Conservation (phyloP, 2,329 filamentous ascomycete species). For the Canariomyces notabilis region DNA sequence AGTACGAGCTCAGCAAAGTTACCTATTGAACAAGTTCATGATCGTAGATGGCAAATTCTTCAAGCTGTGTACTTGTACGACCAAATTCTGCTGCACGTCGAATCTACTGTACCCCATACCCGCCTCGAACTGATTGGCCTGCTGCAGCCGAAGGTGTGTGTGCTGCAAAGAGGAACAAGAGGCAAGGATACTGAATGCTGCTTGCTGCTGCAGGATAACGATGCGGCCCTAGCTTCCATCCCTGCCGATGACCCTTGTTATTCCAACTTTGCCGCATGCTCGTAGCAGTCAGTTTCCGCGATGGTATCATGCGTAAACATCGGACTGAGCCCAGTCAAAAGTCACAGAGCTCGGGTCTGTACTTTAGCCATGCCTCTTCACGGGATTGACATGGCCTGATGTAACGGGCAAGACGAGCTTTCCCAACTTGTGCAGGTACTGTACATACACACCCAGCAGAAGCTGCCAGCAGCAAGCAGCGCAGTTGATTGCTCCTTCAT, state of each 20-base stretch:
- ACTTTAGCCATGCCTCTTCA: not conserved
- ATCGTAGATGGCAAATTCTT: not conserved
- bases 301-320: slow-evolving; percentile 9
- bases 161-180: slow-evolving; percentile 4
- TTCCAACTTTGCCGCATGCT: not conserved
- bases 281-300: not conserved
- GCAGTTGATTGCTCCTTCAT: not conserved
- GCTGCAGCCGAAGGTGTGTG: slow-evolving; percentile 1
- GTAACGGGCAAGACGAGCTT: slow-evolving; percentile 5
- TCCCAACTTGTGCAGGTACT: too few relatives aligned
- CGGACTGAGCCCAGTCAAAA: too few relatives aligned
- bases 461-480: not conserved
- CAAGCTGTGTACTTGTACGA: too few relatives aligned
- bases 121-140: not conserved
- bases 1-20: not conserved
- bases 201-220: not conserved
- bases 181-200: not conserved
- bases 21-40: not conserved
- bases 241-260: not conserved
- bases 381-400: not conserved
- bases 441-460: not conserved
- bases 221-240: not conserved
- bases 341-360: not conserved
- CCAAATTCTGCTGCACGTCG: not conserved
- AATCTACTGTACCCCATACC: not conserved